These are phyloP conservation scores for Coemansia sp. DNA, from an alignment of 192 early-diverging fungal genomes.

Conservation along the genomic window DNA sequence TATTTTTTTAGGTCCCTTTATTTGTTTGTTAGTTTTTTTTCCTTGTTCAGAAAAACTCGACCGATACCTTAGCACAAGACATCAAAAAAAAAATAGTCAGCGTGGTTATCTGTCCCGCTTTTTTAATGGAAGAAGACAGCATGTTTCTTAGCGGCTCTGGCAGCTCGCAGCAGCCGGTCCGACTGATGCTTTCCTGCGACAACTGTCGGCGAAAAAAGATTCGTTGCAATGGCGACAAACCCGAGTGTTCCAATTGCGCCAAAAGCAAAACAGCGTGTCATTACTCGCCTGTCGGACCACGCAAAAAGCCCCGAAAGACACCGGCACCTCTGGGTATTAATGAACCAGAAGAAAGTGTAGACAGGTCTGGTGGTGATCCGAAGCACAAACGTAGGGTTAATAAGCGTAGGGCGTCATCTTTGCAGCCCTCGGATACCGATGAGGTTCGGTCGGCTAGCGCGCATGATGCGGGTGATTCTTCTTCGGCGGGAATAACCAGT, in stretches of 20 bases:
- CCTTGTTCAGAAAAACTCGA: background rate
- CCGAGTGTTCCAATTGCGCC: conserved; percentile 31
- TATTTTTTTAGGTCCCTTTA: background rate
- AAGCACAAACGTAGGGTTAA: conserved; percentile 1
- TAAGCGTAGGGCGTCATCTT: conserved; percentile 34
- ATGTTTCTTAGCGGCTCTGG: background rate
- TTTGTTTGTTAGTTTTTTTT: background rate
- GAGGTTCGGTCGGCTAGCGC: background rate
- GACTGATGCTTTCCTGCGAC: conserved; percentile 48
- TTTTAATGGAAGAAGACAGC: background rate
- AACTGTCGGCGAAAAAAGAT: conserved; percentile 40
- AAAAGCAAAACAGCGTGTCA: conserved; percentile 19
- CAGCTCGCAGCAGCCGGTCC: background rate
- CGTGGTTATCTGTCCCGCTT: background rate
- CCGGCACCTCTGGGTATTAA: background rate
- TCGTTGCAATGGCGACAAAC: conserved; percentile 45
- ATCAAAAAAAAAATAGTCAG: background rate
- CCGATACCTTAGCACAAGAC: background rate
- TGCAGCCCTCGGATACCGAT: conserved; percentile 16
- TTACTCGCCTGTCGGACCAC: conserved; percentile 50
- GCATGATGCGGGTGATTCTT: background rate
- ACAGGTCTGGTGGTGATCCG: background rate
- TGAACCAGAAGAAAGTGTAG: background rate
- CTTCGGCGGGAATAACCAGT: conserved; percentile 13
- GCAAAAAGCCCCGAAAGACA: conserved; percentile 43